Evolutionary conservation across 163 green algal species (phyloP).

Genomic region (Coccomyxa subellipsoidea): DNA sequence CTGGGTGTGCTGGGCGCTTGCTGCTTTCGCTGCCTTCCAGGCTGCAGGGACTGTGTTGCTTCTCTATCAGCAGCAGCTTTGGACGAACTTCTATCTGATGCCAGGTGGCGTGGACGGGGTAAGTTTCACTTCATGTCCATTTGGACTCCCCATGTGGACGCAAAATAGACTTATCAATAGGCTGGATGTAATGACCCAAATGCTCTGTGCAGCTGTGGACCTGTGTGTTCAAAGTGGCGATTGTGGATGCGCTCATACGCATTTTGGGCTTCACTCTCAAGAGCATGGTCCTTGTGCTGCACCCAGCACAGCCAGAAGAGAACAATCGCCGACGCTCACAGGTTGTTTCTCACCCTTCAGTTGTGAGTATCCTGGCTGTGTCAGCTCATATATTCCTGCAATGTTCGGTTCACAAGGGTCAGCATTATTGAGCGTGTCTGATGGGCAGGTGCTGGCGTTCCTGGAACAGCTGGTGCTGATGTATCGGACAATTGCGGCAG

Average conservation of each 20-base stretch:
- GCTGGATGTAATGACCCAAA: no score
- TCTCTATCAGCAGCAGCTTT: constrained; percentile 1
- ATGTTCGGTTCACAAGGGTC: no score
- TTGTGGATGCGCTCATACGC: neutral
- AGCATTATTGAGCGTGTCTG: no score
- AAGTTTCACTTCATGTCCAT: neutral
- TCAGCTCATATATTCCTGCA: no score
- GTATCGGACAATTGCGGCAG: constrained; percentile 27
- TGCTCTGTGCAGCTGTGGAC: constrained; percentile 10
- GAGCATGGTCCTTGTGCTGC: constrained; percentile 18
- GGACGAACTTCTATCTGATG: neutral
- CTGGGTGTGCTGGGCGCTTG: neutral
- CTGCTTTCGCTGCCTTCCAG: neutral
- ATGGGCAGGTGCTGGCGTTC: constrained; percentile 16
- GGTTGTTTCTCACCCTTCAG: neutral
- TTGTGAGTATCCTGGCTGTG: no score
- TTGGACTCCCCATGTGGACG: neutral
- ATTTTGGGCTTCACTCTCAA: neutral
- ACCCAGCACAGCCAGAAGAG: constrained; percentile 15
- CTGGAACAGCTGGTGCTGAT: constrained; percentile 31
- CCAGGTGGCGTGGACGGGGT: neutral
- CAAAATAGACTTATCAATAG: neutral
- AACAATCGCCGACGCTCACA: constrained; percentile 15
- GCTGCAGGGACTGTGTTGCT: neutral
- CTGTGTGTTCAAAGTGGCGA: constrained; percentile 1